phyloP scores from a whole-genome alignment of 805 yeast species.

The Suhomyces emberorum region DNA sequence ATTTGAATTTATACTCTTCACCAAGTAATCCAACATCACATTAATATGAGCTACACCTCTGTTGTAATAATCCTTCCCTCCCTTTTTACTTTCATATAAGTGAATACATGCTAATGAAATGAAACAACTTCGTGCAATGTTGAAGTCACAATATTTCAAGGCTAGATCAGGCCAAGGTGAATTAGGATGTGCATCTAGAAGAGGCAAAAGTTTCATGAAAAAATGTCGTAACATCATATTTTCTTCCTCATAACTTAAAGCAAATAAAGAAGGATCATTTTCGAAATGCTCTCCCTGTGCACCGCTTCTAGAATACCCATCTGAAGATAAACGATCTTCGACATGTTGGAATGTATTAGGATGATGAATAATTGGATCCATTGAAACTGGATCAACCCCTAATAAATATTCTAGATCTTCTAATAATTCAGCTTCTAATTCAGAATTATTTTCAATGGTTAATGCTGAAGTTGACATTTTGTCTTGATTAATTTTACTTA shows the following conservation, averaged over 20 bases:
- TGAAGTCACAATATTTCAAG: constrained; percentile 53
- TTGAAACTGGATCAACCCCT: constrained; percentile 5
- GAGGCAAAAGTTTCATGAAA: constrained; percentile 49
- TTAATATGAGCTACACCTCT: constrained; percentile 54
- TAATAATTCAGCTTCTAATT: constrained; percentile 22
- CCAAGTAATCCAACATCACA: constrained; percentile 53
- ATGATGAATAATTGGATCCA: neutral
- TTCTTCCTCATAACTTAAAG: constrained; percentile 44
- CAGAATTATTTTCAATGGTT: constrained; percentile 1
- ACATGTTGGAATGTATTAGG: neutral
- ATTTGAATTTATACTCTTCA: constrained; percentile 34
- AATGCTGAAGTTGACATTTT: neutral
- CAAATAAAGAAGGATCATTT: neutral
- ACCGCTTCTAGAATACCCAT: neutral
- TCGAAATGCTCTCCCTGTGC: neutral
- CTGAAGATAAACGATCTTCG: neutral
- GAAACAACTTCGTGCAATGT: constrained; percentile 56
- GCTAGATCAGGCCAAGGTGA: constrained; percentile 63
- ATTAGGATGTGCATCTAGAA: constrained; percentile 57
- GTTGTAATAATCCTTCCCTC: constrained; percentile 48
- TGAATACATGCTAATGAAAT: constrained; percentile 56
- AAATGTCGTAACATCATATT: constrained; percentile 55
- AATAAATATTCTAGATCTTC: constrained; percentile 24
- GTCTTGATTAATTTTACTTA: neutral
- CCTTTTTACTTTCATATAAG: constrained; percentile 49